A percentile compares a stretch with the other conserved stretches of the same genome.
Evolutionary conservation across 225 moss, liverwort and hornwort genomes (phyloP).

Genomic region (Anthoceros angustus): DNA sequence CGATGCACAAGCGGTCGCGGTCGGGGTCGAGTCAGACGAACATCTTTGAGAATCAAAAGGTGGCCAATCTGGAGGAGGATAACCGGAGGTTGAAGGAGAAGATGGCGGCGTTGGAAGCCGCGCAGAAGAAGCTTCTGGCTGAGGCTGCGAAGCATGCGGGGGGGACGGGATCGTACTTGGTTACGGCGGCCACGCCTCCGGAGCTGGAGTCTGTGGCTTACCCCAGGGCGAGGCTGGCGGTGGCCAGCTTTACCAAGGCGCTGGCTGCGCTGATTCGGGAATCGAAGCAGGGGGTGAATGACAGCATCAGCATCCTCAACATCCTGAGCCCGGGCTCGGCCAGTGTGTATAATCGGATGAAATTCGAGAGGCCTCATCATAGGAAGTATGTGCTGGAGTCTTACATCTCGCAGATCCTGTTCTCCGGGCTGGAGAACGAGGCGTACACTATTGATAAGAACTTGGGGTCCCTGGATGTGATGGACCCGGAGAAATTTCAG

Average conservation of each 20-base stretch:
- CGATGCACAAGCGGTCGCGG: background rate
- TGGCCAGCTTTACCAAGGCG: conserved; percentile 4
- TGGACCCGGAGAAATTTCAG: background rate
- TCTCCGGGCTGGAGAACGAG: conserved; percentile 4
- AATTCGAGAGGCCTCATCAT: background rate
- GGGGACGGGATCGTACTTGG: background rate
- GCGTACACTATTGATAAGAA: conserved; percentile 3
- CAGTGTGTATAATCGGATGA: conserved; percentile 1
- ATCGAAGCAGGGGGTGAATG: background rate
- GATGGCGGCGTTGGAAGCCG: background rate
- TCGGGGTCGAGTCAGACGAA: conserved; percentile 1
- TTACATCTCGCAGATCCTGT: conserved; percentile 3
- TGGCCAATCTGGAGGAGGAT: background rate
- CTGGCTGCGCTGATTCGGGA: background rate
- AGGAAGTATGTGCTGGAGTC: background rate
- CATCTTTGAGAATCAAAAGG: background rate
- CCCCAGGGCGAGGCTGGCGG: background rate
- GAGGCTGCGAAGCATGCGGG: background rate
- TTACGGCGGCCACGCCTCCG: background rate
- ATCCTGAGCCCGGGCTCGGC: conserved; percentile 2
- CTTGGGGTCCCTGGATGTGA: background rate
- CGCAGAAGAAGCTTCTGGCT: background rate
- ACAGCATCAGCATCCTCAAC: conserved; percentile 5
- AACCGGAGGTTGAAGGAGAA: background rate
- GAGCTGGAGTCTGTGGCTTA: background rate